Base-by-base conservation (phyloP, 2,329 filamentous ascomycete species). In the Xylaria multiplex region DNA sequence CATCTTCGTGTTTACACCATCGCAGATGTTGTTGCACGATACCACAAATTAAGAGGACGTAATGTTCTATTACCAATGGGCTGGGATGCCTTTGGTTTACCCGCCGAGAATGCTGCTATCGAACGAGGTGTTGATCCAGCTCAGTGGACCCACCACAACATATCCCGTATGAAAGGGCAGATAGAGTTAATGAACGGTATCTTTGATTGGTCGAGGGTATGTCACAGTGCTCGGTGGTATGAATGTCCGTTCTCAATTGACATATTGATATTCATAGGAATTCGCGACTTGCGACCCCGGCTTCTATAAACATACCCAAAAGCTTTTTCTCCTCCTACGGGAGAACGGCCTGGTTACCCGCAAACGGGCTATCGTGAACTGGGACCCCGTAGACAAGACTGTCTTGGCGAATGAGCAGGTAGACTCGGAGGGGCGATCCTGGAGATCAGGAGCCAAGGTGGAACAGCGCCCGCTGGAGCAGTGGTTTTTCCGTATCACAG, bases 341-440 rank as follows among this genome's bases (percentile, higher is more conserved):
- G 82, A 91, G 70, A 86, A 87, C 65, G 91, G 91, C 0, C 83
- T 97, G 19, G 93, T 93, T 59, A 96, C 96, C 77, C 93, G 93
- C 76, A 89, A 88, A 40, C 90, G 96, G 72, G 92, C 93, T 22
- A 81, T 93, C 68, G 93, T 97, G 72, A 97, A 97, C 79, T 97
- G 92, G 81, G 93, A 97, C 71, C 93, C 93, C 1, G 86, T 97
- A 32, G 93, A 97, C 76, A 90, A 91, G 76, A 97, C 93, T 0
- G 93, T 97, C 16, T 83, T 97, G 65, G 93, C 93, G 11, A 97
- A 97, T 76, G 93, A 97, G 79, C 93, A 97, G 79, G 93, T 97
- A n/a, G 92, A 96, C 76, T 85, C 91, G 56, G 90, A 93, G 74
- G 93, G 93, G 37, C 88, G 84, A 72, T 97, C 93, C 1, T 97